phyloP scores from a whole-genome alignment of 208 protist genomes.

The Wallacemonas sp. region DNA sequence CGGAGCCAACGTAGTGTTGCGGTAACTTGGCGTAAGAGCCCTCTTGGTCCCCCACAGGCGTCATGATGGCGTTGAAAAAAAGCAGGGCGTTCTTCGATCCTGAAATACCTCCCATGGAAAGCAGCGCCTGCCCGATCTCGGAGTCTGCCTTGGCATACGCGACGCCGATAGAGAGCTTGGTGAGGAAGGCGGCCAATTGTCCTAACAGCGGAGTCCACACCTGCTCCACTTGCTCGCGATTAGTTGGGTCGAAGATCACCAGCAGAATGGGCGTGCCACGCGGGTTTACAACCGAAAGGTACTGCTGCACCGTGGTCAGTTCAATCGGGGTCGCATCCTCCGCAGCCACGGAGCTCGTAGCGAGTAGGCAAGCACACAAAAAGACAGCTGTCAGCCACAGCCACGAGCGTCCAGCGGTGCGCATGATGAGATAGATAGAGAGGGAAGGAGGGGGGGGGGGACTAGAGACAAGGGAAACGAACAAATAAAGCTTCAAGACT shows the following conservation, averaged over 20 bases:
- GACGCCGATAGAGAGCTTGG: conserved; percentile 27
- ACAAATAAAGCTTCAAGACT: too few relatives aligned
- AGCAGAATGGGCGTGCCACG: background rate
- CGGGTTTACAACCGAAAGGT: background rate
- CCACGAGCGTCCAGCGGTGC: too few relatives aligned
- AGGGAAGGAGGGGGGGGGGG: too few relatives aligned
- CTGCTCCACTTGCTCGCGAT: background rate
- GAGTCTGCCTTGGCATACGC: conserved; percentile 14
- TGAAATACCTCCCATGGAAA: background rate
- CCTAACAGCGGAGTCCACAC: conserved; percentile 30
- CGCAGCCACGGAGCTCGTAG: too few relatives aligned
- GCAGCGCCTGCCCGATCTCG: conserved; percentile 17
- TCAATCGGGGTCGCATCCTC: background rate
- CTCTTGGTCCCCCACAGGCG: conserved; percentile 11
- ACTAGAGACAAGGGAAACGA: too few relatives aligned
- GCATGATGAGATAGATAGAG: too few relatives aligned
- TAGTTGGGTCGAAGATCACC: conserved; percentile 5
- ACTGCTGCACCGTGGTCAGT: background rate
- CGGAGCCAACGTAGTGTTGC: conserved; percentile 15
- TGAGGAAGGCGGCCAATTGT: conserved; percentile 15
- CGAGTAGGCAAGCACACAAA: too few relatives aligned
- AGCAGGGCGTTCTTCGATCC: conserved; percentile 16
- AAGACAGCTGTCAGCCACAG: too few relatives aligned
- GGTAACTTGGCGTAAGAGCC: conserved; percentile 25
- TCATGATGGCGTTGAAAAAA: conserved; percentile 37